These are phyloP conservation scores for Senecio squalidus DNA, from an alignment of 140 eudicot species.

Conservation along the genomic window DNA sequence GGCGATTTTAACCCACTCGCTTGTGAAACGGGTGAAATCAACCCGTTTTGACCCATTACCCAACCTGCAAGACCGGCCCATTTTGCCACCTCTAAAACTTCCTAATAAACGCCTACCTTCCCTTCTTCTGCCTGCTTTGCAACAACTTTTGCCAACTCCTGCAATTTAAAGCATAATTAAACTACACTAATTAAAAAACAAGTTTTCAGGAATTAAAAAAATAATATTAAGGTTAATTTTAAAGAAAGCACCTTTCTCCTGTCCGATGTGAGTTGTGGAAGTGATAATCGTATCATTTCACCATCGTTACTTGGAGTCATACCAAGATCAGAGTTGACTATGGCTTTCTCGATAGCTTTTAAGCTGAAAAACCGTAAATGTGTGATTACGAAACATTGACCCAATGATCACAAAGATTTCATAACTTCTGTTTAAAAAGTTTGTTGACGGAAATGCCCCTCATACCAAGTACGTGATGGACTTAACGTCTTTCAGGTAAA, in stretches of 20 bases:
- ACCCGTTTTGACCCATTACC: no score
- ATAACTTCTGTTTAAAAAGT: no score
- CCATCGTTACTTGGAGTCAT: conserved; percentile 84
- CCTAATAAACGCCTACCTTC: conserved; percentile 46
- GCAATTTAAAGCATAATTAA: conserved; percentile 19
- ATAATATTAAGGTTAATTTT: no score
- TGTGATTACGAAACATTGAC: not conserved
- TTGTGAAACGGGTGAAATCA: no score
- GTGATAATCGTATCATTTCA: conserved; percentile 74
- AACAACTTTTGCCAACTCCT: conserved; percentile 86
- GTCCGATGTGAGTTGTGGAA: conserved; percentile 90
- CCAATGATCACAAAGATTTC: not conserved
- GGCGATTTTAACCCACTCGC: no score
- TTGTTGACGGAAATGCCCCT: no score
- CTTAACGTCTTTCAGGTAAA: no score
- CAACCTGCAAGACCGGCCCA: not conserved
- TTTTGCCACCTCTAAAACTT: not conserved
- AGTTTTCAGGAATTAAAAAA: not conserved
- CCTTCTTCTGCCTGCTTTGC: conserved; percentile 97
- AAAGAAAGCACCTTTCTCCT: conserved; percentile 69
- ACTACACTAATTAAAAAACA: not conserved
- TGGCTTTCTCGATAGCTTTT: conserved; percentile 93
- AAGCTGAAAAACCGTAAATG: conserved; percentile 47
- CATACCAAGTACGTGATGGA: no score
- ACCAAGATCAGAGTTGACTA: conserved; percentile 76